A percentile compares a stretch with the other conserved stretches of the same genome.
phyloP scores from a whole-genome alignment of 2,329 filamentous ascomycete species.

The Akanthomyces dipterigenus region DNA sequence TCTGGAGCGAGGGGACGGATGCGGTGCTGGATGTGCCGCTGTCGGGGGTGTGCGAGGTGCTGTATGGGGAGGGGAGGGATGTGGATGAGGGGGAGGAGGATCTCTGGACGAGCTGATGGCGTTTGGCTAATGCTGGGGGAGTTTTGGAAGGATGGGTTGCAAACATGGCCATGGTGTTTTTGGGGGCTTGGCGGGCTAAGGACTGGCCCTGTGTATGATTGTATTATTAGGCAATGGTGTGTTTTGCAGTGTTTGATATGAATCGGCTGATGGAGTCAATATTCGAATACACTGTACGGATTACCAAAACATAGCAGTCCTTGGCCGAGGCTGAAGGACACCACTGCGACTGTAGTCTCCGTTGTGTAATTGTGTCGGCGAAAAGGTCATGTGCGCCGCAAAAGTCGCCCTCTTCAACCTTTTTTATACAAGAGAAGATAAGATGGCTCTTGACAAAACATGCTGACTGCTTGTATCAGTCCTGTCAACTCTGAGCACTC shows the following conservation, averaged over 20 bases:
- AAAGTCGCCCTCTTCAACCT: not conserved
- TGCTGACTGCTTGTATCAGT: too few species aligned
- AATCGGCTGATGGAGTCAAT: not conserved
- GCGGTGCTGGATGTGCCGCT: constrained; percentile 96
- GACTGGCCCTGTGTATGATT: not conserved
- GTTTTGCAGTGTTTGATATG: not conserved
- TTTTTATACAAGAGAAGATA: not conserved
- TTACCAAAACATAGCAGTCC: too few species aligned
- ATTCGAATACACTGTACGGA: not conserved
- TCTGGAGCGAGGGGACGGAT: constrained; percentile 92
- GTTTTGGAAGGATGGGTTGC: not conserved
- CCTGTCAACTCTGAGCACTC: too few species aligned
- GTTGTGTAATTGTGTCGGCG: not conserved
- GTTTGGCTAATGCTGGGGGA: not conserved
- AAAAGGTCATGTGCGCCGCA: not conserved
- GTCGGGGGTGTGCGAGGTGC: constrained; percentile 86
- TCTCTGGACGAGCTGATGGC: not conserved
- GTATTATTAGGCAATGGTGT: not conserved
- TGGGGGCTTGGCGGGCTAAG: not conserved
- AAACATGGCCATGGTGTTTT: not conserved
- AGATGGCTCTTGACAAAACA: too few species aligned
- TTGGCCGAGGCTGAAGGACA: too few species aligned
- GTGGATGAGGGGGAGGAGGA: constrained; percentile 19
- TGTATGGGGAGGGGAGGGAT: constrained; percentile 63
- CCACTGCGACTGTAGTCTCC: too few species aligned